These are phyloP conservation scores for Hepatocystis sp. DNA, from an alignment of 169 alveolate species.

Conservation along the genomic window DNA sequence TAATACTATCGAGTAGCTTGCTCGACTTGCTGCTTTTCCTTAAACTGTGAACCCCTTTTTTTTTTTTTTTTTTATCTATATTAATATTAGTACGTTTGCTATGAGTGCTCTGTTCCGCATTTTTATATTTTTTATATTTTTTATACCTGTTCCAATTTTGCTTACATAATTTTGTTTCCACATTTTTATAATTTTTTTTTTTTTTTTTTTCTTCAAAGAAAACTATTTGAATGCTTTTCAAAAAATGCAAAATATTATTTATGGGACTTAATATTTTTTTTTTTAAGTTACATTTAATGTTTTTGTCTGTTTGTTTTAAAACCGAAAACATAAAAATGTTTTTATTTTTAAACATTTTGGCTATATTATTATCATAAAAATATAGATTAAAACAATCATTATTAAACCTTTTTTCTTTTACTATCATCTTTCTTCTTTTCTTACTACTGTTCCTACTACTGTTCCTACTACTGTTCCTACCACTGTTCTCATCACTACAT, in stretches of 20 bases:
- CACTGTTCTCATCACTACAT: too few species aligned
- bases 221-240: constrained; percentile 42
- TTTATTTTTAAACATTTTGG: constrained; percentile 8
- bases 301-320: constrained; percentile 27
- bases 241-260: constrained; percentile 29
- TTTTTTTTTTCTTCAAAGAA: constrained; percentile 21
- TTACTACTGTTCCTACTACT: too few species aligned
- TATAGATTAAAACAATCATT: too few species aligned
- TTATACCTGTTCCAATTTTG: background rate
- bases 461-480: too few species aligned
- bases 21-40: too few species aligned
- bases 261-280: constrained; percentile 34
- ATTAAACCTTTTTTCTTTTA: too few species aligned
- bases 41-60: too few species aligned
- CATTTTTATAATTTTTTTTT: background rate
- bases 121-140: constrained; percentile 3
- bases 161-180: background rate
- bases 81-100: too few species aligned
- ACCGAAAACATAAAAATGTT: constrained; percentile 61
- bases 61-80: too few species aligned
- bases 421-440: too few species aligned
- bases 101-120: too few species aligned
- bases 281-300: constrained; percentile 12
- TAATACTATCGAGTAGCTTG: too few species aligned
- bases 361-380: background rate